A percentile compares a stretch with the other conserved stretches of the same genome.
Conservation (phyloP, 768 basidiomycete species). For the Boletus barrowsii region DNA sequence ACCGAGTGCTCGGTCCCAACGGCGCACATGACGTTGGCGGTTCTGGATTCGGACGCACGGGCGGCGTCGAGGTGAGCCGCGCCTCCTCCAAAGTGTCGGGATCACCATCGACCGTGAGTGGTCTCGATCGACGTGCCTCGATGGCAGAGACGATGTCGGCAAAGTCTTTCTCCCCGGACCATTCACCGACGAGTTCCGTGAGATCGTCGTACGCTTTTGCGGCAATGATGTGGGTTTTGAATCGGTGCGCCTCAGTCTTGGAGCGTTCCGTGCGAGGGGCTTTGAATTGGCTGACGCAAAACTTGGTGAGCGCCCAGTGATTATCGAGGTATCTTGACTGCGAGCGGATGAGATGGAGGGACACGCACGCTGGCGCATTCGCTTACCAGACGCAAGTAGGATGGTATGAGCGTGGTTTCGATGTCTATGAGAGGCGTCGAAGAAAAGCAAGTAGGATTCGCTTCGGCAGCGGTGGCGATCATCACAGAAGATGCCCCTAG, state of each 20-base stretch:
- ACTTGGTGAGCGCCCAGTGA: slow-evolving; percentile 83
- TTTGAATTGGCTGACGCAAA: slow-evolving; percentile 82
- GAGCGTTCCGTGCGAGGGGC: slow-evolving; percentile 52
- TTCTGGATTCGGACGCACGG: slow-evolving; percentile 55
- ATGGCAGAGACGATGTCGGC: slow-evolving; percentile 51
- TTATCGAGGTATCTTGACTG: slow-evolving; percentile 76
- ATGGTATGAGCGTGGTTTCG: slow-evolving; percentile 63
- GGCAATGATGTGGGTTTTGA: slow-evolving; percentile 51
- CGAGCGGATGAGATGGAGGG: slow-evolving; percentile 2
- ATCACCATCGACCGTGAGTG: slow-evolving; percentile 14
- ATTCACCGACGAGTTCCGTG: slow-evolving; percentile 46
- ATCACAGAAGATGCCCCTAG: slow-evolving; percentile 86
- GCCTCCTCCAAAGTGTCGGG: slow-evolving; percentile 21
- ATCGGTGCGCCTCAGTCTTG: slow-evolving; percentile 56
- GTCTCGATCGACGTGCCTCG: slow-evolving; percentile 22
- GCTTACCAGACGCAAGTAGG: slow-evolving; percentile 70
- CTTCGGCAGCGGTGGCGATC: slow-evolving; percentile 94
- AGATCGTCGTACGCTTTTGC: slow-evolving; percentile 64
- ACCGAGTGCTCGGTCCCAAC: slow-evolving; percentile 37
- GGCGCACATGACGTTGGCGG: slow-evolving; percentile 50
- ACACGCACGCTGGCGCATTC: background rate
- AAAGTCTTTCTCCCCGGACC: slow-evolving; percentile 64
- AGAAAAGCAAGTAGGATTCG: slow-evolving; percentile 88
- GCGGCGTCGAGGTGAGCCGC: slow-evolving; percentile 41
- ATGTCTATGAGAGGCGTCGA: slow-evolving; percentile 64